Percentiles rank a stretch among this genome's conserved stretches.
Conservation (phyloP, 2,329 filamentous ascomycete species). For the Colletotrichum lini region DNA sequence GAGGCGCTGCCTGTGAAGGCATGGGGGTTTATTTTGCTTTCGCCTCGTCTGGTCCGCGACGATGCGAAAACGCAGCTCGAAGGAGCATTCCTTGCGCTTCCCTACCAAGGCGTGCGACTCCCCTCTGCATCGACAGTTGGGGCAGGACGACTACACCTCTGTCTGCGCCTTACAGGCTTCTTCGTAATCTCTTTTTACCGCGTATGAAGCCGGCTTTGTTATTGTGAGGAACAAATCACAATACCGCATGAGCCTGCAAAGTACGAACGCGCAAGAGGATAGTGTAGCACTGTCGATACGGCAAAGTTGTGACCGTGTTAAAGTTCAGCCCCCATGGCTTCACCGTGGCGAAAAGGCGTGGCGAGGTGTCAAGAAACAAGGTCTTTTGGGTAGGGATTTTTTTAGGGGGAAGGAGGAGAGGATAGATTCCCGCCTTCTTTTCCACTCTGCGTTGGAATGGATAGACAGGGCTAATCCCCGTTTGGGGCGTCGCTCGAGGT, state of each 20-base stretch:
- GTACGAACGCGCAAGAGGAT: neutral
- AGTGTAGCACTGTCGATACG: neutral
- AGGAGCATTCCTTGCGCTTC: constrained; percentile 26
- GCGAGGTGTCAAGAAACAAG: neutral
- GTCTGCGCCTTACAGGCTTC: neutral
- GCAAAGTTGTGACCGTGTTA: neutral
- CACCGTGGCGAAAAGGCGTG: neutral
- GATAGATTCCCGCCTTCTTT: neutral
- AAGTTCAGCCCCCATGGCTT: constrained; percentile 7
- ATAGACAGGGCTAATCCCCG: neutral
- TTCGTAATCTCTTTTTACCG: neutral
- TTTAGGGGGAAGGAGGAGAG: too few species aligned
- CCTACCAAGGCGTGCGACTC: neutral
- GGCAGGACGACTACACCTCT: too few species aligned
- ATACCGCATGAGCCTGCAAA: constrained; percentile 2
- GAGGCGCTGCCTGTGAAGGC: too few species aligned
- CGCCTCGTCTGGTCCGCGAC: neutral
- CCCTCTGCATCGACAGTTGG: neutral
- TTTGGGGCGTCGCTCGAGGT: neutral
- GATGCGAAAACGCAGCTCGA: neutral
- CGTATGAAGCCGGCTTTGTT: neutral
- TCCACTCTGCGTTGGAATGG: neutral
- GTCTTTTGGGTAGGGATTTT: neutral
- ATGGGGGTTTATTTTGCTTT: too few species aligned
- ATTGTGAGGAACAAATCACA: neutral